Base-by-base conservation (phyloP, 2,329 filamentous ascomycete genomes). In the Phoma herbarum region DNA sequence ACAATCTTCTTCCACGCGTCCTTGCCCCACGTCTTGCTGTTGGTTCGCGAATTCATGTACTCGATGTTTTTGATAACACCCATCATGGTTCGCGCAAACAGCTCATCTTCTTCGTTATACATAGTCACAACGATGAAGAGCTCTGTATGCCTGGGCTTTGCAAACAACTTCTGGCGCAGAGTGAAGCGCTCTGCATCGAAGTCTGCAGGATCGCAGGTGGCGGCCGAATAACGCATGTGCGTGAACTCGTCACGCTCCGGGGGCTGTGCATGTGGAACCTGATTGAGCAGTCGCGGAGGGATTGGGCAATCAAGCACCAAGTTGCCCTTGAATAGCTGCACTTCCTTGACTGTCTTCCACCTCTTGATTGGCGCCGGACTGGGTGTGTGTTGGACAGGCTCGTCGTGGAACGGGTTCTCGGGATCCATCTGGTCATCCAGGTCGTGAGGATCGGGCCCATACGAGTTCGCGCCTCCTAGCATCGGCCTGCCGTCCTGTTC, bases 1-100 rank as follows among this genome's bases (percentile, higher is more conserved):
- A 99, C 95, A 70, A 99, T 98, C 83, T 99, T 99, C 83, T 99
- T 98, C 95, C 95, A 99, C 4, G 94, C 93, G 70, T 97, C 92
- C 77, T 96, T 95, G 66, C 95, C 95, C 95, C 95, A 99, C 0
- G 94, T 98, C 80, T 97, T 96, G 80, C 93, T 97, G 75, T 90
- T 92, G 44, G 89, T 92, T 48, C 94, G 87, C 60, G 91, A 92
- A 79, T 95, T 97, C 91, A 99, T 97, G 82, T 94, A 93, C 77
- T 97, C 94, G 67, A 99, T 92, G 77, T 99, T 99, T 82, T 99
- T 98, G 83, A 98, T 94, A 5, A 99, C 93, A 77, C 95, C 95
- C 48, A 89, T 91, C 92, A 99, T 92, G 4, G 95, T 98, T 41
- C 95, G 88, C 23, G 95, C 93, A 75, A 99, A 97, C 59, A 97